Evolutionary conservation across 176 grass and related monocot species (phyloP), one percentile per base, ranked within the genome.

Genomic region (Metroxylon sagu): DNA sequence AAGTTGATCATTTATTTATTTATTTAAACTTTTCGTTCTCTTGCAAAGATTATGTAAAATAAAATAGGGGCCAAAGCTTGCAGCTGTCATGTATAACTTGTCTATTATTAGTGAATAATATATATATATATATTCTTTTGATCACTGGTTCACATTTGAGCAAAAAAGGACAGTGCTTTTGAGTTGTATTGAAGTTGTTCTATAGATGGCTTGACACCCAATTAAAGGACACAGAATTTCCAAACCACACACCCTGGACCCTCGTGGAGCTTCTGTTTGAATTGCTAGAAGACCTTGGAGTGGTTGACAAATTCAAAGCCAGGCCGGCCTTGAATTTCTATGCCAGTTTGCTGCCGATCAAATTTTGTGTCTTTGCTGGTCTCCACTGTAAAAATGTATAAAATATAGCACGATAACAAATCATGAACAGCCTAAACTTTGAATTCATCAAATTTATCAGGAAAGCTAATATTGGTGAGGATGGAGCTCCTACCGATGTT

Each of bases 281-380:
- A 65, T 81, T 80, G 76, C 67, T 61, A 0, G 73, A 55, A 14
- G 84, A 80, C 25, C 89, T 84, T 12, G 71, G 69, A 2, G 76
- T 76, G 60, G 70, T 60, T 66, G 72, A 76, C n/a, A 80, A 81
- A 71, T 88, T 43, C 10, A 6, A 64, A 50, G 81, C 39, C 25
- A 89, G 67, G 62, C 84, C 94, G 54, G 94, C 84, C 87, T 92
- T 92, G 72, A 98, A 93, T 89, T 76, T 82, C 53, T 93, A 89
- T 29, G 82, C 81, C 50, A 93, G 88, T 83, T 72, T 88, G 76
- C 88, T 92, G 7, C 81, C 94, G 48, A 86, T 98, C 48, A 85
- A 76, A 5, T 89, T 89, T 70, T 89, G 87, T 56, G 84, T 77
- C 76, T 93, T 98, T 66, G 88, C 88, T 79, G 83, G 88, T 71